phyloP scores from a whole-genome alignment of 441 rosid species.

The Gossypium laxum region DNA sequence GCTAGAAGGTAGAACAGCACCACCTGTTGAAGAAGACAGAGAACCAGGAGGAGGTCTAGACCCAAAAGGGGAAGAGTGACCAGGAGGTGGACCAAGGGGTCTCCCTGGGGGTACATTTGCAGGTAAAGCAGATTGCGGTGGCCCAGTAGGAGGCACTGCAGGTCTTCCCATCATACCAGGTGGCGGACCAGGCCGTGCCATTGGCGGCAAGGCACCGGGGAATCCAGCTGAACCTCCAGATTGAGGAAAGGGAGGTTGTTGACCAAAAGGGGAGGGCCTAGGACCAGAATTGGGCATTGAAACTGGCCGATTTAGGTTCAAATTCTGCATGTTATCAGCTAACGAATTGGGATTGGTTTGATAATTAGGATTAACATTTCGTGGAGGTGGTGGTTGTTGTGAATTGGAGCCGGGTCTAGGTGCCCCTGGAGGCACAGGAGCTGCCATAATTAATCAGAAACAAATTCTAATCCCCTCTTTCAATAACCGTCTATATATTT shows the following conservation, averaged over 20 bases:
- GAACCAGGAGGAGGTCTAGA: conserved; percentile 58
- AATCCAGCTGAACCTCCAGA: conserved; percentile 40
- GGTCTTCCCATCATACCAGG: conserved; percentile 37
- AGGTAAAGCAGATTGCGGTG: conserved; percentile 38
- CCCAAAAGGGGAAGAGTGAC: conserved; percentile 48
- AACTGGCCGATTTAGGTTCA: conserved; percentile 51
- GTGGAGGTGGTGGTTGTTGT: conserved; percentile 28
- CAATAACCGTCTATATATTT: neutral
- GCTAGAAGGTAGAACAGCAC: conserved; percentile 10
- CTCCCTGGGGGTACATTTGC: conserved; percentile 43
- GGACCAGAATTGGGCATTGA: conserved; percentile 40
- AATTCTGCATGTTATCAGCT: conserved; percentile 52
- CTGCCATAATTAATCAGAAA: conserved; percentile 42
- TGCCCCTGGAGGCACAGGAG: conserved; percentile 87
- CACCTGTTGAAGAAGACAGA: conserved; percentile 34
- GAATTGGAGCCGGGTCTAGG: conserved; percentile 44
- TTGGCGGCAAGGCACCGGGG: conserved; percentile 23
- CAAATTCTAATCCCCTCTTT: conserved; percentile 15
- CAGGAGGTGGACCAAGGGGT: conserved; percentile 40
- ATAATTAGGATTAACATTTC: conserved; percentile 39
- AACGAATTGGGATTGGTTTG: conserved; percentile 36
- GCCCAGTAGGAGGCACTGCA: conserved; percentile 33
- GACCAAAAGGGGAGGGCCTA: conserved; percentile 57
- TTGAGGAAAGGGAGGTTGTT: conserved; percentile 43
- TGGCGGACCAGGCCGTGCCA: conserved; percentile 26